These are phyloP conservation scores for Cyberlindnera sargentensis DNA, from an alignment of 805 yeast genomes.

Conservation along the genomic window DNA sequence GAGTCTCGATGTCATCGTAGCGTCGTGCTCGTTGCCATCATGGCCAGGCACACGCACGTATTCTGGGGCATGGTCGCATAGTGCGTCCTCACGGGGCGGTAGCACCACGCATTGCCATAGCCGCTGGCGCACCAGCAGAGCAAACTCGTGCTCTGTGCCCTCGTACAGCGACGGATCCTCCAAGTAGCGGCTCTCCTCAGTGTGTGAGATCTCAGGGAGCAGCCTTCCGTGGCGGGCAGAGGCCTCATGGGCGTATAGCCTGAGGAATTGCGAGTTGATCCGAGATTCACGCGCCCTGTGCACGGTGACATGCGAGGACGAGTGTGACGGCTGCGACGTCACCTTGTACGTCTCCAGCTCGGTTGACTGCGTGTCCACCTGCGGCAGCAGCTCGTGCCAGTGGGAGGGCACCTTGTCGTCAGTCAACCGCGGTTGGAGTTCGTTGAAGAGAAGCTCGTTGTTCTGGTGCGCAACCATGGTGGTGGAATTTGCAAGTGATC, in stretches of 20 bases:
- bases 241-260: slow-evolving; percentile 43
- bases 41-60: slow-evolving; percentile 16
- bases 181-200: slow-evolving; percentile 23
- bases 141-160: slow-evolving; percentile 29
- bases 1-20: slow-evolving; percentile 16
- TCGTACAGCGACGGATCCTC: slow-evolving; percentile 5
- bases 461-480: slow-evolving; percentile 4
- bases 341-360: slow-evolving; percentile 23
- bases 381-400: too few species aligned
- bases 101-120: slow-evolving; percentile 48
- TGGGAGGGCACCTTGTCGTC: slow-evolving; percentile 18
- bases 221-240: slow-evolving; percentile 30
- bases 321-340: slow-evolving; percentile 11
- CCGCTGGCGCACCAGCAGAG: slow-evolving; percentile 39
- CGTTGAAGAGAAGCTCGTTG: slow-evolving; percentile 17
- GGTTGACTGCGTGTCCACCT: slow-evolving; percentile 6
- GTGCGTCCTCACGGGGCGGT: slow-evolving; percentile 41
- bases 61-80: slow-evolving; percentile 22
- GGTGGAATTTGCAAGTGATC: slow-evolving; percentile 12
- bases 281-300: slow-evolving; percentile 37
- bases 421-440: slow-evolving; percentile 22
- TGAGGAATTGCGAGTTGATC: slow-evolving; percentile 41
- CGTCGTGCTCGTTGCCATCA: not conserved
- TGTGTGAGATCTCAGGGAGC: slow-evolving; percentile 27
- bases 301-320: slow-evolving; percentile 7